These are phyloP conservation scores for Naganishia kalamii DNA, from an alignment of 768 basidiomycete genomes.

Conservation along the genomic window DNA sequence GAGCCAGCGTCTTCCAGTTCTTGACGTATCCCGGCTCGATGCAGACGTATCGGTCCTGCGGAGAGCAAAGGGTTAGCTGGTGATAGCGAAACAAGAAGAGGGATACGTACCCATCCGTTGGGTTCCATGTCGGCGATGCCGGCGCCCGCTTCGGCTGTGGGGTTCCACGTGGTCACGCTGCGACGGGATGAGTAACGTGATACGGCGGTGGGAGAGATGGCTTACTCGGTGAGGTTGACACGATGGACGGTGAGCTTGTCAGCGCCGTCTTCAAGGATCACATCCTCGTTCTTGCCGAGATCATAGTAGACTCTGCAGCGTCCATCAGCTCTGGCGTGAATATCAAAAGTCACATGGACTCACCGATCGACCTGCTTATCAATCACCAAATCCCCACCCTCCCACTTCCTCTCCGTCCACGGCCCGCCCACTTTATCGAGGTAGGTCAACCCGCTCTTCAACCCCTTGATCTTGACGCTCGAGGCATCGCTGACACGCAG, in stretches of 20 bases:
- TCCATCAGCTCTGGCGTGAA: background rate
- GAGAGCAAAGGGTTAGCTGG: too few species aligned
- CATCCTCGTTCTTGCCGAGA: constrained; percentile 33
- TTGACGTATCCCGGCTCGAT: constrained; percentile 83
- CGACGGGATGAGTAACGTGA: constrained; percentile 50
- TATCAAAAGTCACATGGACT: constrained; percentile 8
- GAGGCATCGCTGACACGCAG: constrained; percentile 57
- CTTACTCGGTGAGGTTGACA: constrained; percentile 43
- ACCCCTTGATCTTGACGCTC: constrained; percentile 57
- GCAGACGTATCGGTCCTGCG: constrained; percentile 82
- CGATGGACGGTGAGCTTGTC: constrained; percentile 36
- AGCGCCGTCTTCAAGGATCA: constrained; percentile 37
- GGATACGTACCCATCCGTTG: constrained; percentile 64
- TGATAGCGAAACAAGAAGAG: background rate
- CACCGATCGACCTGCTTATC: constrained; percentile 36
- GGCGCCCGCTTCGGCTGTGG: constrained; percentile 60
- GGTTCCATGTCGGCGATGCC: constrained; percentile 85
- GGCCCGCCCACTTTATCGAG: constrained; percentile 61
- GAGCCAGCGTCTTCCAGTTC: constrained; percentile 60
- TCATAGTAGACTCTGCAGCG: constrained; percentile 37
- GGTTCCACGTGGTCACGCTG: constrained; percentile 81
- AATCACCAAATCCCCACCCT: constrained; percentile 42
- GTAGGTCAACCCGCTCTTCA: constrained; percentile 62
- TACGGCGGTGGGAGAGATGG: background rate
- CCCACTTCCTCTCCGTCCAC: constrained; percentile 53